Percentiles rank a stretch among this genome's conserved stretches.
phyloP scores from a whole-genome alignment of 805 yeast genomes.

The Saccharomycopsis fermentans region DNA sequence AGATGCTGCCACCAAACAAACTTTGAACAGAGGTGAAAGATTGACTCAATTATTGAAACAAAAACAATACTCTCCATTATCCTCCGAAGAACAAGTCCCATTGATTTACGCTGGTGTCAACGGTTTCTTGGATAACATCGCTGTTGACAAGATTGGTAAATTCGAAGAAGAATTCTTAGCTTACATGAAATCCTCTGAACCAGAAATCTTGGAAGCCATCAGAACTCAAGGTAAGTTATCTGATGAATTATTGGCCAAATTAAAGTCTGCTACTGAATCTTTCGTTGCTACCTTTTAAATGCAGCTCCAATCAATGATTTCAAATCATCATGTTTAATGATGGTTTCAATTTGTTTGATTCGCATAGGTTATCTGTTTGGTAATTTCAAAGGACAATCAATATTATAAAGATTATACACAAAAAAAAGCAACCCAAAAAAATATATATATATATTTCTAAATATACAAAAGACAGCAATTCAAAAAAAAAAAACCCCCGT shows the following conservation, averaged over 20 bases:
- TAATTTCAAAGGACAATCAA: background rate
- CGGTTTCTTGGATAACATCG: conserved; percentile 90
- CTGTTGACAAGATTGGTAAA: conserved; percentile 77
- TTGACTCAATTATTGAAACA: conserved; percentile 97
- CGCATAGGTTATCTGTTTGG: background rate
- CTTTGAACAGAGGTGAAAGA: conserved; percentile 99
- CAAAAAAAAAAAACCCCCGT: too few species aligned
- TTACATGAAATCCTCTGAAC: conserved; percentile 83
- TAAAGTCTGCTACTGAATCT: conserved; percentile 86
- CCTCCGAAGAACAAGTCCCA: conserved; percentile 99
- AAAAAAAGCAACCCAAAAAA: background rate
- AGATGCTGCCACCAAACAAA: conserved; percentile 99
- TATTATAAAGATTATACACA: background rate
- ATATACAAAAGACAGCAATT: conserved; percentile 1
- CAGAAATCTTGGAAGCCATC: conserved; percentile 74
- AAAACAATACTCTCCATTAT: conserved; percentile 91
- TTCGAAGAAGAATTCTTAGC: conserved; percentile 90
- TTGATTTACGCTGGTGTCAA: conserved; percentile 98
- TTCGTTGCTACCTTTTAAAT: conserved; percentile 81
- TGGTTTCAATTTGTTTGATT: background rate
- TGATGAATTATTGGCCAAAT: conserved; percentile 74
- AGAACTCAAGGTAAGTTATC: conserved; percentile 84
- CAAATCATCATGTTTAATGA: background rate
- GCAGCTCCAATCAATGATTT: background rate
- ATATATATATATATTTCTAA: background rate